Evolutionary conservation across 1,284 basidiomycete species (phyloP).

Genomic region (Xerocomus amazonicus): DNA sequence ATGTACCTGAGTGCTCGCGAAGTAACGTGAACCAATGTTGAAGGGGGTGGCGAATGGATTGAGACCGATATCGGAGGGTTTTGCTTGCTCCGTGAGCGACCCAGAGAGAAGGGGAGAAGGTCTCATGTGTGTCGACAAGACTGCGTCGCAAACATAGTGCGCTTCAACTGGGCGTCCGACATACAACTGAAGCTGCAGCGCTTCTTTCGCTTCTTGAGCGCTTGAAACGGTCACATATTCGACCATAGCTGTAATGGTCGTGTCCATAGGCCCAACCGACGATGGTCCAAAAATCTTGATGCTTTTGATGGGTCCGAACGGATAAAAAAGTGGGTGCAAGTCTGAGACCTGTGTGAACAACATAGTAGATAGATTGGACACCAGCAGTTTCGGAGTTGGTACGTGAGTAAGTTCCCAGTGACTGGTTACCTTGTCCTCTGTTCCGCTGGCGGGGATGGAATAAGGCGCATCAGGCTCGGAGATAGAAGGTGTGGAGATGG

Average conservation of each 20-base stretch:
- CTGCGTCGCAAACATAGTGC: slow-evolving; percentile 39
- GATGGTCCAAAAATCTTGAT: slow-evolving; percentile 41
- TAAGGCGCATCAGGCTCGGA: slow-evolving; percentile 26
- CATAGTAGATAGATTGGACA: slow-evolving; percentile 61
- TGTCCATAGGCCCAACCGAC: slow-evolving; percentile 34
- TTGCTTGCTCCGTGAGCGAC: slow-evolving; percentile 12
- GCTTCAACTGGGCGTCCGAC: slow-evolving; percentile 47
- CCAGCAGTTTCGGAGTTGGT: slow-evolving; percentile 53
- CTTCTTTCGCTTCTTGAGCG: slow-evolving; percentile 60
- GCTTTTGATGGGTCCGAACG: slow-evolving; percentile 64
- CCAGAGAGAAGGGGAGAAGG: slow-evolving; percentile 15
- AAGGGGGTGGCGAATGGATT: slow-evolving; percentile 36
- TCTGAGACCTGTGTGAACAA: slow-evolving; percentile 65
- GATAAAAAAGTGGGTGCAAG: slow-evolving; percentile 66
- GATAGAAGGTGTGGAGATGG: slow-evolving; percentile 39
- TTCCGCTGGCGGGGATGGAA: slow-evolving; percentile 11
- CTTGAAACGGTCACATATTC: slow-evolving; percentile 52
- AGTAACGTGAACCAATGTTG: slow-evolving; percentile 16
- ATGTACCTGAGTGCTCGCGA: slow-evolving; percentile 6
- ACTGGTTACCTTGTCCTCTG: slow-evolving; percentile 8
- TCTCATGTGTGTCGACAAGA: slow-evolving; percentile 13
- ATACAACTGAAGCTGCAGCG: slow-evolving; percentile 59
- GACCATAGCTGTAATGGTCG: slow-evolving; percentile 54
- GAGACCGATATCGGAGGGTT: slow-evolving; percentile 25
- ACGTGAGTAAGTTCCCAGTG: slow-evolving; percentile 34